Conservation (phyloP, 2,329 filamentous ascomycete genomes). For the Lachnellula arida region DNA sequence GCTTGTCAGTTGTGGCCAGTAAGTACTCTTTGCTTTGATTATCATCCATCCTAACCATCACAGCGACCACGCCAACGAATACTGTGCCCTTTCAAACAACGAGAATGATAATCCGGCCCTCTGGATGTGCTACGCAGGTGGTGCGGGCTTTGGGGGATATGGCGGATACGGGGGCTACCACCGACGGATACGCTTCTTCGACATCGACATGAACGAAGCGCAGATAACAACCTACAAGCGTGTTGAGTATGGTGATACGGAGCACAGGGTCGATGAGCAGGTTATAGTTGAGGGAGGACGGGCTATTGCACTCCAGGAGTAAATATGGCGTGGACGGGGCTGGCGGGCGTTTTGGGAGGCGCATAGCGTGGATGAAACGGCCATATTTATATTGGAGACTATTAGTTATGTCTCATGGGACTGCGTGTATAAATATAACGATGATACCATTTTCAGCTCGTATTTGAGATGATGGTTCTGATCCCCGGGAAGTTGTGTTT, state of each 20-base stretch:
- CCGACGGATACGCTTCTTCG: slow-evolving; percentile 81
- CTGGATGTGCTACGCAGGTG: slow-evolving; percentile 98
- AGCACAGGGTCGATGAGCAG: slow-evolving; percentile 55
- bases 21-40: slow-evolving; percentile 36
- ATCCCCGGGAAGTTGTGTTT: too few species aligned
- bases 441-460: background rate
- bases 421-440: background rate
- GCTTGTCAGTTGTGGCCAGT: slow-evolving; percentile 89
- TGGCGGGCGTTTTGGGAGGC: background rate
- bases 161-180: slow-evolving; percentile 84
- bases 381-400: background rate
- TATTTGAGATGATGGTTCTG: too few species aligned
- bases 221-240: slow-evolving; percentile 91
- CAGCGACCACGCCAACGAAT: slow-evolving; percentile 94
- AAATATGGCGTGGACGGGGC: background rate
- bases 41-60: slow-evolving; percentile 18
- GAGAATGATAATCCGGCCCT: slow-evolving; percentile 53
- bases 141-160: slow-evolving; percentile 89
- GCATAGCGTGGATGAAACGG: background rate
- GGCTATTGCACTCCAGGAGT: background rate
- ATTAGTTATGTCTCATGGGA: background rate
- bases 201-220: slow-evolving; percentile 87
- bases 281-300: slow-evolving; percentile 61
- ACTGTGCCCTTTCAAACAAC: slow-evolving; percentile 65
- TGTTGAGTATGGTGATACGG: slow-evolving; percentile 60